Base-by-base conservation (phyloP, 345 rosid genomes). In the Aethionema arabicum region DNA sequence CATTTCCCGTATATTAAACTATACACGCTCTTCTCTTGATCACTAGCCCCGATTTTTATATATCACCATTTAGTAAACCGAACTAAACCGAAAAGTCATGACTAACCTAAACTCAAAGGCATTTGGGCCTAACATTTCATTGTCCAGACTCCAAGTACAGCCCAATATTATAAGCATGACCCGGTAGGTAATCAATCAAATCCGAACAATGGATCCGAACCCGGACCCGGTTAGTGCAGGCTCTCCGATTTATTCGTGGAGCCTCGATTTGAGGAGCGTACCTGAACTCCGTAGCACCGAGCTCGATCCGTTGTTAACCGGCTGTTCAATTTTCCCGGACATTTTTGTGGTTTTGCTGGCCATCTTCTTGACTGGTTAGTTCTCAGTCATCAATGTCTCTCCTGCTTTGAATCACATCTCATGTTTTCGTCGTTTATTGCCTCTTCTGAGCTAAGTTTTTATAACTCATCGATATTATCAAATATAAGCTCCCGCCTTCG, bases 341-440 rank as follows among this genome's bases (percentile, higher is more conserved):
- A 57, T 39, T 50, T 40, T 4, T 54, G 53, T 27, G 7, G 15
- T 59, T 16, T 36, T 47, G 10, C n/a, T 49, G 29, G 31, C 32
- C 68, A 39, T 63, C 69, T 33, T 42, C 41, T 56, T 30, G 9
- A 61, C 47, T 33, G 74, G 74, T 70, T 49, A 63, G 69, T 70
- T 56, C 59, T 29, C 68, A 27, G 10, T 38, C 38, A 51, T 39
- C 72, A 59, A 33, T 45, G 21, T 39, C 68, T 54, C 67, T 53
- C 11, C 21, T 5, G 37, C 21, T 67, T 48, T 61, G 41, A 35
- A 44, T 54, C 44, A 38, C 46, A 27, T 5, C 44, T 40, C 44
- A 6, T 40, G 10, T 40, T 12, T 10, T 40, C 44, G 1, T 21
- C 27, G 27, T 6, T 40, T 40, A 8, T 6, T 40, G 44, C 39